A percentile compares a stretch with the other conserved stretches of the same genome.
These are phyloP conservation scores for Schizophyllum amplum DNA, from an alignment of 1,284 basidiomycete genomes.

Conservation along the genomic window DNA sequence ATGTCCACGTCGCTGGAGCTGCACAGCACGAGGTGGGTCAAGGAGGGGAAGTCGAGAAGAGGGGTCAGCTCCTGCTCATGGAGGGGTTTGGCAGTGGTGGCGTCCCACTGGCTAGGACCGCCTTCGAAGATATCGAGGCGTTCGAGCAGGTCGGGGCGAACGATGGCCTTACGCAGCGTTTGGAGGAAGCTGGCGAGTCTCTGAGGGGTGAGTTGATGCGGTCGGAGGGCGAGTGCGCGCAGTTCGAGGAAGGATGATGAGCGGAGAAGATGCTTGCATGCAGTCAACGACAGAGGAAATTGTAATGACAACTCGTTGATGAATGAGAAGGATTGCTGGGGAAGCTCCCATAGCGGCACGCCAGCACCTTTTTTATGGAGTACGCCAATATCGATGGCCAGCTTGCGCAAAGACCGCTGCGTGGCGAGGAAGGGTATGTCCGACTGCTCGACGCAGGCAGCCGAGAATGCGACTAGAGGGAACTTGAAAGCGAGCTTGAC, in stretches of 20 bases:
- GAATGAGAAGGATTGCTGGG: background rate
- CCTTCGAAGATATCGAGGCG: background rate
- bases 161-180: background rate
- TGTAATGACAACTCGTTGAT: background rate
- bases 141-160: background rate
- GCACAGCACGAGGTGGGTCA: background rate
- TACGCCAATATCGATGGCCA: background rate
- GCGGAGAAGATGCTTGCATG: background rate
- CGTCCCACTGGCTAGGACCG: background rate
- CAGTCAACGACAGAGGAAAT: background rate
- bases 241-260: background rate
- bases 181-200: background rate
- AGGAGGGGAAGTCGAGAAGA: background rate
- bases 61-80: background rate
- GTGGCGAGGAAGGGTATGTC: background rate
- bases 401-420: background rate
- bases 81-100: background rate
- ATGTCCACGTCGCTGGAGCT: background rate
- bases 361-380: background rate
- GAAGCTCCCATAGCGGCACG: background rate
- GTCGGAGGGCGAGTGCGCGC: background rate
- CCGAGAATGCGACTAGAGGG: background rate
- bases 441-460: background rate
- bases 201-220: background rate
- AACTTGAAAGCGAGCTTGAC: background rate